phyloP scores from a whole-genome alignment of 805 yeast species.

The Lipomyces mesembrius region DNA sequence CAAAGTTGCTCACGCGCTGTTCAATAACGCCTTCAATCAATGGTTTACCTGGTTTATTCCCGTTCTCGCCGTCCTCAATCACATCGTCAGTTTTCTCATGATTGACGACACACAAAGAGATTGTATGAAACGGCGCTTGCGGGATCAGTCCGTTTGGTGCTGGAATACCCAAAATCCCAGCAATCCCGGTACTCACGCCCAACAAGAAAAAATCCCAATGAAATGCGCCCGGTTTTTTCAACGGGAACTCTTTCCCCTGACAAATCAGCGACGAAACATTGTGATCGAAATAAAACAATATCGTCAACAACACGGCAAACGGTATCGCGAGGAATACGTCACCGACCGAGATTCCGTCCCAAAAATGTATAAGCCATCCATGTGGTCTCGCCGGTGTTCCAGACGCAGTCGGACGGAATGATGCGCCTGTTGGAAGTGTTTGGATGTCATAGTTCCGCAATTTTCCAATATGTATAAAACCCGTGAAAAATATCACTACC shows the following conservation, averaged over 20 bases:
- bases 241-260: conserved; percentile 78
- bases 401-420: conserved; percentile 77
- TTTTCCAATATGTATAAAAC: conserved; percentile 85
- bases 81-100: conserved; percentile 37
- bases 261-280: conserved; percentile 93
- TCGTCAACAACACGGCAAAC: conserved; percentile 83
- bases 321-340: conserved; percentile 90
- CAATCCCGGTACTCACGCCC: conserved; percentile 83
- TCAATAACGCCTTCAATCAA: conserved; percentile 66
- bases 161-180: conserved; percentile 89
- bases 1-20: conserved; percentile 82
- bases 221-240: conserved; percentile 84
- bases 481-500: conserved; percentile 86
- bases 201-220: conserved; percentile 89
- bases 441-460: conserved; percentile 62
- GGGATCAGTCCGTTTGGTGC: conserved; percentile 97
- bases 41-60: not conserved
- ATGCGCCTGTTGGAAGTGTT: conserved; percentile 66
- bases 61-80: not conserved
- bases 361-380: conserved; percentile 81
- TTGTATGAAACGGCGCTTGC: conserved; percentile 94
- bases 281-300: conserved; percentile 91
- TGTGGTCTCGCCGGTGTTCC: conserved; percentile 51
- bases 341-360: conserved; percentile 68
- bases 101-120: conserved; percentile 66